Evolutionary conservation across 129 eudicot species (phyloP).

Genomic region (Mikania micrantha): DNA sequence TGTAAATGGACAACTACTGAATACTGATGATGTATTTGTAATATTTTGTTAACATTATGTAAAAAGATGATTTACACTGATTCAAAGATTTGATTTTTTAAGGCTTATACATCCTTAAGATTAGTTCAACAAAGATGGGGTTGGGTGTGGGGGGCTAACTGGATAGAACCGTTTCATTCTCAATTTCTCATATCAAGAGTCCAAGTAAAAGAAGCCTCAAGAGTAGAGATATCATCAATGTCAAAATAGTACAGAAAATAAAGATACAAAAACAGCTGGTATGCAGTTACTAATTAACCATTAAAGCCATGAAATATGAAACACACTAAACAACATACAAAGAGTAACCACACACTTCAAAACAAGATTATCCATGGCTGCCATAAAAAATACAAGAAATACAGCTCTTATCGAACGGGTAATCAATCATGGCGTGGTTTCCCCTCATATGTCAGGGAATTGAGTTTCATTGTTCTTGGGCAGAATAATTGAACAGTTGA

Average conservation of each 20-base stretch:
- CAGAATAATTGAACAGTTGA: slow-evolving; percentile 26
- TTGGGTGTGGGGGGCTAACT: slow-evolving; percentile 5
- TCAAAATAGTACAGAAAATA: slow-evolving; percentile 34
- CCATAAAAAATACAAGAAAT: slow-evolving; percentile 46
- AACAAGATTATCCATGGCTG: slow-evolving; percentile 80
- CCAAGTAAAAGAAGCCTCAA: slow-evolving; percentile 31
- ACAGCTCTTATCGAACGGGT: slow-evolving; percentile 88
- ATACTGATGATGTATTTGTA: not conserved
- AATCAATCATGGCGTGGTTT: slow-evolving; percentile 39
- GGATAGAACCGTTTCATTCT: slow-evolving; percentile 42
- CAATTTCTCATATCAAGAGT: slow-evolving; percentile 33
- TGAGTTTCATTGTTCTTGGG: slow-evolving; percentile 58
- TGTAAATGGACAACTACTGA: not conserved
- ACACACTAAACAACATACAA: slow-evolving; percentile 32
- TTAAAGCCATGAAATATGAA: slow-evolving; percentile 53
- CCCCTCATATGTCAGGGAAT: slow-evolving; percentile 17
- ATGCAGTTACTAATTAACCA: slow-evolving; percentile 35
- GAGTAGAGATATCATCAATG: slow-evolving; percentile 31
- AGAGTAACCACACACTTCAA: slow-evolving; percentile 23
- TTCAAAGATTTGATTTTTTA: slow-evolving; percentile 31
- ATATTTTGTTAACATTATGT: slow-evolving; percentile 5
- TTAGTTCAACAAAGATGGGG: slow-evolving; percentile 21
- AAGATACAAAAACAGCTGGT: slow-evolving; percentile 48
- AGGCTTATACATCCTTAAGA: slow-evolving; percentile 49
- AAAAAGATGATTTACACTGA: slow-evolving; percentile 36